These are phyloP conservation scores for Haberlea rhodopensis DNA, from an alignment of 257 asterid species.

Conservation along the genomic window DNA sequence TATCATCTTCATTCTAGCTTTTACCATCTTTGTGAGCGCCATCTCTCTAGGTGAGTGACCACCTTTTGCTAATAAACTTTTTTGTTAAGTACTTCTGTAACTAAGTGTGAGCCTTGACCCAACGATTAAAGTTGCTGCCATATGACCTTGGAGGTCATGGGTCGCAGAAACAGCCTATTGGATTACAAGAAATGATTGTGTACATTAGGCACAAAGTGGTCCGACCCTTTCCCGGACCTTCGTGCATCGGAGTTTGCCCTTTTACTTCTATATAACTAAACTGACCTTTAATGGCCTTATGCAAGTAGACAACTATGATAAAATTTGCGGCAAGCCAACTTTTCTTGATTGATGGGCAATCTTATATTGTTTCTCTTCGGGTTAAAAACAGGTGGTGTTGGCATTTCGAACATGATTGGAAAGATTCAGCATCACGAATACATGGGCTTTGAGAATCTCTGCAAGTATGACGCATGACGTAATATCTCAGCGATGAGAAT, in stretches of 20 bases:
- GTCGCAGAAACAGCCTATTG: no score
- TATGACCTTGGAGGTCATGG: no score
- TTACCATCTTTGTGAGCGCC: conserved; percentile 93
- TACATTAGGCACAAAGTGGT: no score
- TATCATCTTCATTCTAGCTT: conserved; percentile 81
- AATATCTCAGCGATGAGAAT: background rate
- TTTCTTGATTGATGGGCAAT: conserved; percentile 12
- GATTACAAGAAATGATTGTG: no score
- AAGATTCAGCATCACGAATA: conserved; percentile 70
- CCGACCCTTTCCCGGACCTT: no score
- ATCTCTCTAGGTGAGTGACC: conserved; percentile 79
- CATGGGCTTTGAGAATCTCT: conserved; percentile 92
- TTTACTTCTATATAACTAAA: no score
- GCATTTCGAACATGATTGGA: conserved; percentile 80
- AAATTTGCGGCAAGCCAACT: background rate
- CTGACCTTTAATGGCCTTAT: background rate
- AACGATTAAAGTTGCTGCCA: no score
- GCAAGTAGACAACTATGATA: background rate
- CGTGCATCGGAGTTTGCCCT: no score
- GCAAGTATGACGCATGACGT: conserved; percentile 52
- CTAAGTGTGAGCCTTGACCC: no score
- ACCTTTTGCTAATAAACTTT: no score
- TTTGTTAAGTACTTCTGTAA: no score
- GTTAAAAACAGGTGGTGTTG: conserved; percentile 80
- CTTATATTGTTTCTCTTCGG: background rate